phyloP scores from a whole-genome alignment of 352 stramenopile genomes.

The Phytophthora hybrid region DNA sequence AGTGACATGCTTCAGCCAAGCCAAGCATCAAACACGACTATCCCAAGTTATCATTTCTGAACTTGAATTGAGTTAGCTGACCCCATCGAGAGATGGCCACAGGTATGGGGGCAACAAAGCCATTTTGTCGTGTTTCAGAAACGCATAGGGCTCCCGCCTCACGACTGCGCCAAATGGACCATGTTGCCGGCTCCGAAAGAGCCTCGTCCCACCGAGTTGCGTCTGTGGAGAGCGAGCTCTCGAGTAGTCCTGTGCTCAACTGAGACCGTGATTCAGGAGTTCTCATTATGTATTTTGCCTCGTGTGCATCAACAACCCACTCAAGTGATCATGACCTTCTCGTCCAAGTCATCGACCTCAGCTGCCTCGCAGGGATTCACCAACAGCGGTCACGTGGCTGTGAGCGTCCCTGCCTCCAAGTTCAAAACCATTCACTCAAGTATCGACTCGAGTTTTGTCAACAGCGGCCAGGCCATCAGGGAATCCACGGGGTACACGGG shows the following conservation, averaged over 20 bases:
- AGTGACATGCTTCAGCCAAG: background rate
- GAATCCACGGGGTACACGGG: background rate
- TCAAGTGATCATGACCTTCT: background rate
- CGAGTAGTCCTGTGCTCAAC: background rate
- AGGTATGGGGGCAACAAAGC: background rate
- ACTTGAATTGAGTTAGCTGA: background rate
- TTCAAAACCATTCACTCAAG: background rate
- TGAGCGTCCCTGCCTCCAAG: background rate
- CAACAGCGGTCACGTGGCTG: background rate
- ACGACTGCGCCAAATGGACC: no score
- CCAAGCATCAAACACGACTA: background rate
- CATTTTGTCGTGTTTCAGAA: background rate
- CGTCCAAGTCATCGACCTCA: background rate
- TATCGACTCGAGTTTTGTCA: background rate
- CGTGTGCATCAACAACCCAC: background rate
- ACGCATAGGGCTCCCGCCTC: no score
- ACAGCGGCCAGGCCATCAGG: background rate
- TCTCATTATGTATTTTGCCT: background rate
- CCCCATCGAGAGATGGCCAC: background rate
- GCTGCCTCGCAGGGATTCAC: background rate
- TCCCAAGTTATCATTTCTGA: background rate
- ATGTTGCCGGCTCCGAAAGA: no score
- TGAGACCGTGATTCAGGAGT: background rate
- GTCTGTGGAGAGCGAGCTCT: background rate
- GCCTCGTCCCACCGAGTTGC: no score